phyloP scores from a whole-genome alignment of 345 rosid genomes.

The Eucalyptus guilfoylei region DNA sequence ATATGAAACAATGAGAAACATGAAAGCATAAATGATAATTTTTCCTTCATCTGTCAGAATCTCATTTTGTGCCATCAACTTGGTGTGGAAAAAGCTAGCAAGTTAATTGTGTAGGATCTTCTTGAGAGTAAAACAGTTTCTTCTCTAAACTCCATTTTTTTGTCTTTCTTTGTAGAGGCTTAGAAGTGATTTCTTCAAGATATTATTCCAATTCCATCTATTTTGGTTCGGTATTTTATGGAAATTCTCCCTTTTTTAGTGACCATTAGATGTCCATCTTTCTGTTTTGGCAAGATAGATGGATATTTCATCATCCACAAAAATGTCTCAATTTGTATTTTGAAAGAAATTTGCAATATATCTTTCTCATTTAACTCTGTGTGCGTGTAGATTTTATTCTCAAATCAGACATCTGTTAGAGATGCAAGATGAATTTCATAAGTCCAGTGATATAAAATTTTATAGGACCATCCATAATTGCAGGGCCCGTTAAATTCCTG shows the following conservation, averaged over 20 bases:
- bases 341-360: neutral
- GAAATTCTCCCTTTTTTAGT: neutral
- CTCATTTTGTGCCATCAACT: neutral
- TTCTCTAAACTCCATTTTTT: neutral
- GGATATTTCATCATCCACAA: neutral
- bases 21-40: neutral
- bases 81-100: neutral
- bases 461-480: neutral
- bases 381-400: neutral
- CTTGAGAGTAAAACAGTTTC: neutral
- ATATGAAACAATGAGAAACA: neutral
- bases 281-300: neutral
- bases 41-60: neutral
- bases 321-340: neutral
- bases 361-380: neutral
- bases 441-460: neutral
- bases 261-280: neutral
- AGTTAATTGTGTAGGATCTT: neutral
- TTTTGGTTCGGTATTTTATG: neutral
- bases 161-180: neutral
- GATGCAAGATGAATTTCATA: neutral
- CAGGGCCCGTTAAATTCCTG: neutral
- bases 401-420: neutral
- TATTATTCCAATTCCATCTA: neutral
- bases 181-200: neutral